Evolutionary conservation across 805 yeast genomes (phyloP).

Genomic region (Saccharomycopsis microspora): DNA sequence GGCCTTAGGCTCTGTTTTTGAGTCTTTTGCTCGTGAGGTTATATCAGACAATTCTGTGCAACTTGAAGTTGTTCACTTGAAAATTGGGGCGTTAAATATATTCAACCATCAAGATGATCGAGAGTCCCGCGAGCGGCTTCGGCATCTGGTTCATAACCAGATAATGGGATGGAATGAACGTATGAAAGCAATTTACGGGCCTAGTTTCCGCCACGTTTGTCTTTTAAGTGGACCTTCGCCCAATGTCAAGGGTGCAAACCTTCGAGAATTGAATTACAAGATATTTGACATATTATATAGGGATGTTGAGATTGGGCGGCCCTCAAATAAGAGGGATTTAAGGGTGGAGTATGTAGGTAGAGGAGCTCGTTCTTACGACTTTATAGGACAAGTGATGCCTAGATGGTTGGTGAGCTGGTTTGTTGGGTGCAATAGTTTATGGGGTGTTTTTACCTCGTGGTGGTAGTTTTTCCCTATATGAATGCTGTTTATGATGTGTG

Average conservation of each 20-base stretch:
- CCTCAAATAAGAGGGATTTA: constrained; percentile 10
- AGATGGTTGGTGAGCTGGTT: constrained; percentile 14
- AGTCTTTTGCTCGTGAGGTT: constrained; percentile 30
- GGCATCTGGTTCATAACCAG: constrained; percentile 7
- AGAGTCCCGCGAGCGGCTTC: constrained; percentile 4
- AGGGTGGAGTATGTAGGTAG: constrained; percentile 10
- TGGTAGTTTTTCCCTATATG: neutral
- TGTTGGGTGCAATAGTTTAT: constrained; percentile 10
- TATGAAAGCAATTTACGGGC: constrained; percentile 10
- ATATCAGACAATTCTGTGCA: constrained; percentile 24
- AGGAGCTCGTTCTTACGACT: constrained; percentile 15
- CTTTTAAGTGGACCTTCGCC: constrained; percentile 10
- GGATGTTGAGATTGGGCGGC: constrained; percentile 4
- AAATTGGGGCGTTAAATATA: constrained; percentile 36
- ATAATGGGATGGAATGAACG: constrained; percentile 13
- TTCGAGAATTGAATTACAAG: constrained; percentile 14
- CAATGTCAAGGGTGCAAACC: constrained; percentile 7
- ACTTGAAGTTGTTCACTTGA: constrained; percentile 31
- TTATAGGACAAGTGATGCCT: constrained; percentile 12
- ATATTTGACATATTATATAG: constrained; percentile 13
- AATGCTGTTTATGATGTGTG: too few species aligned
- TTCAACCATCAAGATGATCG: constrained; percentile 19
- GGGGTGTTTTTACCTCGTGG: neutral
- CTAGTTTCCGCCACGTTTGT: constrained; percentile 10
- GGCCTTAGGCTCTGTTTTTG: constrained; percentile 28